Evolutionary conservation across 345 rosid genomes (phyloP).

Genomic region (Eucalyptus sideroxylon): DNA sequence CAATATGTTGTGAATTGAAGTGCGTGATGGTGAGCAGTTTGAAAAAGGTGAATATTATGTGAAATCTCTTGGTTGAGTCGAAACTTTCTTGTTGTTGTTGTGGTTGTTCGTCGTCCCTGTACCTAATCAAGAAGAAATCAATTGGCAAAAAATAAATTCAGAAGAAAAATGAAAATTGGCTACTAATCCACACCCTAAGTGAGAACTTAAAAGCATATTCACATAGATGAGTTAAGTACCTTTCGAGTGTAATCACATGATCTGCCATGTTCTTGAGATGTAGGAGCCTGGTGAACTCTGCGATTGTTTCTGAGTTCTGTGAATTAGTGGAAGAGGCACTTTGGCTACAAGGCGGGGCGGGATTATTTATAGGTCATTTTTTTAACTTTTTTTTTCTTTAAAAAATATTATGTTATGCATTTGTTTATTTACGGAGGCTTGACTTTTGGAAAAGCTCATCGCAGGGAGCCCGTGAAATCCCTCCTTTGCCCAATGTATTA

Average conservation of each 20-base stretch:
- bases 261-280: neutral
- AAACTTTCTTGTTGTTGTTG: neutral
- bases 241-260: neutral
- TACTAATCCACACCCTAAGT: neutral
- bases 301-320: too few relatives aligned
- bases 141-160: neutral
- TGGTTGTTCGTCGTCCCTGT: fast-evolving
- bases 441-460: neutral
- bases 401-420: too few relatives aligned
- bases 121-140: fast-evolving
- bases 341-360: fast-evolving
- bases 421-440: neutral
- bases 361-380: neutral
- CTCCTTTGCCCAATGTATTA: neutral
- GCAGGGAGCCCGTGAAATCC: neutral
- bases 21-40: fast-evolving
- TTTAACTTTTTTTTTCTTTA: neutral
- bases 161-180: neutral
- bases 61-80: neutral
- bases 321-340: neutral
- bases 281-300: neutral
- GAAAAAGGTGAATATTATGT: fast-evolving
- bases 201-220: neutral
- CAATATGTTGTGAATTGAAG: neutral
- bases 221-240: neutral